Base-by-base conservation (phyloP, 1,284 basidiomycete species). In the Ustilago tritici region DNA sequence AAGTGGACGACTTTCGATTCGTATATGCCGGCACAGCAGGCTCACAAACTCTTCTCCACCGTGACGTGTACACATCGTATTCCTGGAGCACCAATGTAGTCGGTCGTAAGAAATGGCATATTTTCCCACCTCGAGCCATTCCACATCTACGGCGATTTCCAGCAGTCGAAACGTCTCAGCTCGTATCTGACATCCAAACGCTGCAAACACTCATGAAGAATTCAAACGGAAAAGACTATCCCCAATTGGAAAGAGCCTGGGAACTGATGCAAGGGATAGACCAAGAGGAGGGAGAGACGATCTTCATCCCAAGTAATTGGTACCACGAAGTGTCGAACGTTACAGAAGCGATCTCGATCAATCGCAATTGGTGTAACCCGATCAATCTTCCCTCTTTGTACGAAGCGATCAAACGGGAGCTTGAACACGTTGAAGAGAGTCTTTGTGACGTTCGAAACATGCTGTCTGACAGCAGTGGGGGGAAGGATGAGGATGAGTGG, bases 81-180 rank as follows among this genome's bases (percentile, higher is more conserved):
- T 89, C 89, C 17, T 90, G 89, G 88, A 89, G 88, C 6, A 89
- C 89, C 3, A 90, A 90, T 76, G 80, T 90, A 6, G 85, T 88
- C 17, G 90, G 90, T 0, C 79, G 87, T 8, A 90, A 90, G 73
- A 63, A 86, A 8, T 90, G 90, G 90, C 87, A 87, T 82, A 79
- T 90, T 4, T 89, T 89, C 65, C 88, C 88, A 8, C 89, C 90
- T 0, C 79, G 76, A 0, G 66, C 78, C 12, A 79, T 87, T 0
- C 76, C 81, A 11, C 52, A 76, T 23, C 68, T 88, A 11, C 82
- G 82, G 1, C 79, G 84, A 6, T 76, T 87, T 65, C 83, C 83
- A 12, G 75, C 71, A 0, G 52, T 67, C 0, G 35, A 55, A 2
- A 85, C 84, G 2, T 83, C 84, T 1, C 68, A 81, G 36, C 78